phyloP scores from a whole-genome alignment of 1,284 basidiomycete genomes.

The Athelia sp. region DNA sequence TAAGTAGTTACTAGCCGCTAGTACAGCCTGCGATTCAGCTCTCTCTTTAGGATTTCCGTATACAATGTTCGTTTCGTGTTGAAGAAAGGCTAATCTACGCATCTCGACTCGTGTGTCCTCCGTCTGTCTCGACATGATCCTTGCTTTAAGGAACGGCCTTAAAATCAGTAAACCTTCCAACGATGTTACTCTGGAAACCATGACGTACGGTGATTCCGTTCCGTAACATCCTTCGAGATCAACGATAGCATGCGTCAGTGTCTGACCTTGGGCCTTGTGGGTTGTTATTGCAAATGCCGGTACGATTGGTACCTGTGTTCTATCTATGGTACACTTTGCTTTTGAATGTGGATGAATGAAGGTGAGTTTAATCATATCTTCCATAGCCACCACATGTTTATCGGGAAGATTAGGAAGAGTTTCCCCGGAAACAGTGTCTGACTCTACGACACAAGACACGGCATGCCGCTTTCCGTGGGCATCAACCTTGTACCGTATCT shows the following conservation, averaged over 20 bases:
- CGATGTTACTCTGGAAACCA: slow-evolving; percentile 21
- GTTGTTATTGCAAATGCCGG: slow-evolving; percentile 29
- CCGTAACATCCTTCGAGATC: slow-evolving; percentile 19
- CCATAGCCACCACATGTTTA: slow-evolving; percentile 12
- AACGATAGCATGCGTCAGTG: slow-evolving; percentile 18
- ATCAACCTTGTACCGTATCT: slow-evolving; percentile 4
- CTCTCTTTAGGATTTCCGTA: too few relatives aligned
- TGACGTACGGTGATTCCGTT: slow-evolving; percentile 23
- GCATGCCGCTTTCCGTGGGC: background rate
- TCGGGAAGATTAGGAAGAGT: slow-evolving; percentile 11
- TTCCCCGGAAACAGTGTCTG: background rate
- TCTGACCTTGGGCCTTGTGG: slow-evolving; percentile 24
- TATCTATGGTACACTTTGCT: slow-evolving; percentile 11
- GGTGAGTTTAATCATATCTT: slow-evolving; percentile 14
- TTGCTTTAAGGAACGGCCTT: slow-evolving; percentile 20
- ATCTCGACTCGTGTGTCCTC: too few relatives aligned
- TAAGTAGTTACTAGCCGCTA: too few relatives aligned
- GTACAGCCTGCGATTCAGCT: too few relatives aligned
- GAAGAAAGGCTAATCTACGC: too few relatives aligned
- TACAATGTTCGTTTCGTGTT: too few relatives aligned
- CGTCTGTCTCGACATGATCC: too few relatives aligned
- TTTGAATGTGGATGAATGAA: slow-evolving; percentile 18
- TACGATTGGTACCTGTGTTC: slow-evolving; percentile 22
- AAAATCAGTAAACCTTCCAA: slow-evolving; percentile 21
- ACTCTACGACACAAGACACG: slow-evolving; percentile 5